A percentile compares a stretch with the other conserved stretches of the same genome.
These are phyloP conservation scores for Mycena rebaudengoi DNA, from an alignment of 768 basidiomycete species.

Conservation along the genomic window DNA sequence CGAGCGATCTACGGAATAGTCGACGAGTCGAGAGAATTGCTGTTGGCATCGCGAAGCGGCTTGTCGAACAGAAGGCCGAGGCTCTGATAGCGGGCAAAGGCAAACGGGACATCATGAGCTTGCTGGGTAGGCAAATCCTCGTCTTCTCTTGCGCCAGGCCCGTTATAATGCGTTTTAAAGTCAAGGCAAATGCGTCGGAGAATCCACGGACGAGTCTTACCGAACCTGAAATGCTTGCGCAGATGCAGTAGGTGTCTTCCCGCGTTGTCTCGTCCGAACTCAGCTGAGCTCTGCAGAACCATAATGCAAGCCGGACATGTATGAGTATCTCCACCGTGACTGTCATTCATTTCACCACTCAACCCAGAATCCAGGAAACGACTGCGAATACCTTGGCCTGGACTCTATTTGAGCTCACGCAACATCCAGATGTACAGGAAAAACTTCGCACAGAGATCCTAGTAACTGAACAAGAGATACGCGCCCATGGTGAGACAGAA, in stretches of 20 bases:
- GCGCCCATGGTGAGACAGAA: constrained; percentile 47
- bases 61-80: constrained; percentile 57
- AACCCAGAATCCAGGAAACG: constrained; percentile 62
- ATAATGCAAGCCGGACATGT: constrained; percentile 18
- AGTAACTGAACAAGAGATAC: constrained; percentile 42
- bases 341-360: constrained; percentile 36
- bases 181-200: constrained; percentile 30
- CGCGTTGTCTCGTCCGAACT: neutral
- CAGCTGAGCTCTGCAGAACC: neutral
- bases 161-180: constrained; percentile 1
- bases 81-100: constrained; percentile 57
- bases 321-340: neutral
- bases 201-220: constrained; percentile 24
- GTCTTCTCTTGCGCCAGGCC: neutral
- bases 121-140: constrained; percentile 53
- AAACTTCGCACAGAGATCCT: constrained; percentile 69
- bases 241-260: constrained; percentile 41
- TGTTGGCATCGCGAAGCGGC: constrained; percentile 53
- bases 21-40: constrained; percentile 34
- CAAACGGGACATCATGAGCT: constrained; percentile 61
- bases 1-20: neutral
- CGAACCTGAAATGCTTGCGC: constrained; percentile 40
- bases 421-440: constrained; percentile 63
- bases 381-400: constrained; percentile 66
- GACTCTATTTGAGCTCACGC: constrained; percentile 70